A percentile compares a stretch with the other conserved stretches of the same genome.
These are phyloP conservation scores for Stramenopiles sp. DNA, from an alignment of 352 stramenopile species.

Conservation along the genomic window DNA sequence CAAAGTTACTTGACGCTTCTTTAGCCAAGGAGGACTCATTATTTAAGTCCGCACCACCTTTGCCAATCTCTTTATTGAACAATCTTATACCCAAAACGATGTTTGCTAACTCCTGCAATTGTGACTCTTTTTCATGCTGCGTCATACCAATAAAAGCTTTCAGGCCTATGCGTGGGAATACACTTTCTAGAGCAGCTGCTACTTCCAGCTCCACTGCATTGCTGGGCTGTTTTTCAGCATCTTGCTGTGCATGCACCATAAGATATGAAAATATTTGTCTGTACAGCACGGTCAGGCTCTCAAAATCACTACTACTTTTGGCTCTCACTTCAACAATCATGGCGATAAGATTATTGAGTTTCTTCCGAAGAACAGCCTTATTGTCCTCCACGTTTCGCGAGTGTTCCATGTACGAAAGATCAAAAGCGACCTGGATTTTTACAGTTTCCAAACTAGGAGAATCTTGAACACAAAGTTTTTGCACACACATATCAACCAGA, in stretches of 20 bases:
- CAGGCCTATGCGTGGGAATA: constrained; percentile 74
- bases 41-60: constrained; percentile 51
- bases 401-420: constrained; percentile 52
- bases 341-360: constrained; percentile 40
- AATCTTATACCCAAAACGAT: constrained; percentile 76
- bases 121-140: constrained; percentile 61
- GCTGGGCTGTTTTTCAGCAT: constrained; percentile 12
- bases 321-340: constrained; percentile 50
- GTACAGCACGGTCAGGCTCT: constrained; percentile 68
- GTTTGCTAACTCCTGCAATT: constrained; percentile 62
- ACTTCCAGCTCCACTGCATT: constrained; percentile 43
- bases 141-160: constrained; percentile 72
- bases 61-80: constrained; percentile 69
- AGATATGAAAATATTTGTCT: constrained; percentile 35
- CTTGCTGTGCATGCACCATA: constrained; percentile 1
- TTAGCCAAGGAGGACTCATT: no score
- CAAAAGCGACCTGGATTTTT: constrained; percentile 83
- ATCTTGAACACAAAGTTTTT: constrained; percentile 42
- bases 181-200: constrained; percentile 66
- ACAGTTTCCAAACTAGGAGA: constrained; percentile 51
- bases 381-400: constrained; percentile 42
- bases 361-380: constrained; percentile 36
- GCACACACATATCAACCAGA: constrained; percentile 49
- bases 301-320: constrained; percentile 53
- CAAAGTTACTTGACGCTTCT: no score